These are phyloP conservation scores for Coemansia sp. DNA, from an alignment of 192 early-diverging fungal species.

Conservation along the genomic window DNA sequence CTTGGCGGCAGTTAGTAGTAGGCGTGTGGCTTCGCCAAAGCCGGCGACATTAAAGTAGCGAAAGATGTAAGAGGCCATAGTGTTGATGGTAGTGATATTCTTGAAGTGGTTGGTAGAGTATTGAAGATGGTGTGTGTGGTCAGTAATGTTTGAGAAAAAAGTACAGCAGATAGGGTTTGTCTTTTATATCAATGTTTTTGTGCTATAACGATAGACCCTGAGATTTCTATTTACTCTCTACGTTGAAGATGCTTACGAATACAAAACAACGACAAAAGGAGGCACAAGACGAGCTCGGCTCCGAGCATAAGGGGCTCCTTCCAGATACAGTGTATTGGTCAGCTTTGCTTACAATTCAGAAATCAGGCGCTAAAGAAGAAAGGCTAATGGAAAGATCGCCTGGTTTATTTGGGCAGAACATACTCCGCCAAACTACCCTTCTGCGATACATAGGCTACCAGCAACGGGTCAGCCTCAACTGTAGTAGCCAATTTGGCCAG, in stretches of 20 bases:
- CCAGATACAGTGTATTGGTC: not conserved
- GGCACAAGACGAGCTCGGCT: not conserved
- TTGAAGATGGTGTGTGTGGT: not conserved
- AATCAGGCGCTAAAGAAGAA: not conserved
- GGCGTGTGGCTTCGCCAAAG: slow-evolving; percentile 24
- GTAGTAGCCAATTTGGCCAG: slow-evolving; percentile 26
- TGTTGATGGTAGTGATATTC: not conserved
- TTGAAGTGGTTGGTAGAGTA: not conserved
- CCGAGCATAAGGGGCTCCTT: not conserved
- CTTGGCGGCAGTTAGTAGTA: slow-evolving; percentile 41
- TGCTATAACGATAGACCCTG: not conserved
- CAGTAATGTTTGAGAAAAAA: not conserved
- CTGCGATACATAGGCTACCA: not conserved
- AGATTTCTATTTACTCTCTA: not conserved
- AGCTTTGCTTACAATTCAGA: not conserved
- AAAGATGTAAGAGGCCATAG: slow-evolving; percentile 15
- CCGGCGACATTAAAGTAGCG: slow-evolving; percentile 31
- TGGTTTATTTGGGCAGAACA: not conserved
- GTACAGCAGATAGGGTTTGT: not conserved
- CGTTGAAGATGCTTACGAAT: not conserved
- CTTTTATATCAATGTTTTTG: not conserved
- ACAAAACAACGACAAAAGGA: not conserved
- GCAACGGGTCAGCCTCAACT: slow-evolving; percentile 18
- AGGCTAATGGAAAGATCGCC: not conserved
- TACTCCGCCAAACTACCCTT: slow-evolving; percentile 1